Base-by-base conservation (phyloP, 2,329 filamentous ascomycete genomes). In the Capronia epimyces region DNA sequence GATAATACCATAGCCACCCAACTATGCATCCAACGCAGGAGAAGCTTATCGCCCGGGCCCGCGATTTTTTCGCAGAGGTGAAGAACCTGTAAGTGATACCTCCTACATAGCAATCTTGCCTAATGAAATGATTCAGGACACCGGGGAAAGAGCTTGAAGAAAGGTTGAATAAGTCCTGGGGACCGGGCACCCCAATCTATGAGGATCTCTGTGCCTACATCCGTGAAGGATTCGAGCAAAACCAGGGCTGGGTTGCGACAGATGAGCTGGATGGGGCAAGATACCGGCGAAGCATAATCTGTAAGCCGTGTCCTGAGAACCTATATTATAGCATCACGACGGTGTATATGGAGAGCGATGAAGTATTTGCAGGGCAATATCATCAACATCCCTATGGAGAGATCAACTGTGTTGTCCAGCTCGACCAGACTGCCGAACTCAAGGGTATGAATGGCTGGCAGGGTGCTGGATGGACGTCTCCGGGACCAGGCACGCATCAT, bases 371-470 rank as follows among this genome's bases (percentile, higher is more conserved):
- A 3, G 77, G 77, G 1, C 76, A 80, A 62, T 78, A 80, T 59
- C 75, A 78, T 55, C 64, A 66, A 3, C 75, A 78, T 59, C 75
- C 75, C 1, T 79, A 78, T 45, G 76, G 75, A 5, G 76, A 79
- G 65, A 77, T 78, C 60, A 79, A 79, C 57, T 78, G 76, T 55
- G 75, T 79, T 0, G 65, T 78, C 4, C 74, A 74, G 59, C 65
- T 80, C 10, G 75, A 78, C 51, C 5, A 27, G 25, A 27, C 25
- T 10, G 75, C 76, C 1, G 71, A 80, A 65, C 59, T 81, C 43
- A 76, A 71, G 64, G 77, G 77, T 3, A 75, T 80, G 76, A 69
- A 72, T 46, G 76, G 76, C 1, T 80, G 77, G 78, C 73, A 75
- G 59, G 75, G 75, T 0, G 72, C 73, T 0, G 78, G 78, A 0